Base-by-base conservation (phyloP, 176 grass and related monocot genomes). In the Metroxylon sagu region DNA sequence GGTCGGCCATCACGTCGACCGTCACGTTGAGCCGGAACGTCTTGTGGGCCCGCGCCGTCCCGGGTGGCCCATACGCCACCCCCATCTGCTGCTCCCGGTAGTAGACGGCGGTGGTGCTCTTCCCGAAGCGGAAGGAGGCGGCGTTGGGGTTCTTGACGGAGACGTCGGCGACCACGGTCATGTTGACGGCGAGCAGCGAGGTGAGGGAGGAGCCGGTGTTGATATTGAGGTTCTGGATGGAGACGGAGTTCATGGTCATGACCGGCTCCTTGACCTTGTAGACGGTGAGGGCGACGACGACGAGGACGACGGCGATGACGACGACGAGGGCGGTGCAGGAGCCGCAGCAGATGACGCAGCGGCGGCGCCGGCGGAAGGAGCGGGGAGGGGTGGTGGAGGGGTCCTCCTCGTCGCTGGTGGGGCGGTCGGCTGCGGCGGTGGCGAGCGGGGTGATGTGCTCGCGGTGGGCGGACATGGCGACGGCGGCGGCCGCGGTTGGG, bases 111-210 rank as follows among this genome's bases (percentile, higher is more conserved):
- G 79, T 89, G 56, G 72, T 29, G 74, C 76, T 86, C 0, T 49
- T 48, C 28, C 30, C 39, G 79, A 85, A 95, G 56, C 63, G 28
- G 68, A 89, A 49, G 31, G 76, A 64, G 49, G 59, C 79, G 23
- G 90, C 79, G 77, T 95, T 95, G 48, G 90, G 90, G 79, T 95
- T 95, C 59, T 26, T 70, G 27, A 95, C 79, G 57, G 82, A 95
- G 68, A 89, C 73, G 65, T 83, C 82, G 26, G 77, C 76, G 25
- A 78, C 56, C 58, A 89, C 57, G 12, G 85, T 72, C 49, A 95
- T 28, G 43, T 68, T 74, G 49, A 51, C 7, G 59, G 15, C 29
- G 66, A 6, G 49, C 21, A 26, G 48, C 2, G 49, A 16, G 49
- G 1, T 4, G 52, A 1, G 29, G 57, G 16, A 0, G 16, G 17